These are phyloP conservation scores for Ascosphaera acerosa DNA, from an alignment of 2,329 filamentous ascomycete genomes.

Conservation along the genomic window DNA sequence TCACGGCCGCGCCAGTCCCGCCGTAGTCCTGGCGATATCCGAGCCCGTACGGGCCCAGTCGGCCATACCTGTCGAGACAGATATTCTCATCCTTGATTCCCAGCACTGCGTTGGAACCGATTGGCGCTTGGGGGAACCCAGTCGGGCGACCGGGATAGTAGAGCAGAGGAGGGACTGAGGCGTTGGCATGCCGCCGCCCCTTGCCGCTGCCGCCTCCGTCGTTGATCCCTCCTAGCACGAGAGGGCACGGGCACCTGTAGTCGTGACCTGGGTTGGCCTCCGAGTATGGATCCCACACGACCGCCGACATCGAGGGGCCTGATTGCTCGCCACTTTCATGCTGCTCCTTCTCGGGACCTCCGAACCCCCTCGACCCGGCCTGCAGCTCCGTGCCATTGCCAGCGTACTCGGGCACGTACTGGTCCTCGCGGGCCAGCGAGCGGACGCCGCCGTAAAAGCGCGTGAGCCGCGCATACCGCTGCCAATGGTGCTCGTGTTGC, in stretches of 20 bases:
- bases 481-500: constrained; percentile 42
- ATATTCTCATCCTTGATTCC: constrained; percentile 59
- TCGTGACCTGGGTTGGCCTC: constrained; percentile 28
- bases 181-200: no score
- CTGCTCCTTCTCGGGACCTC: constrained; percentile 2
- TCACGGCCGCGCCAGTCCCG: constrained; percentile 61
- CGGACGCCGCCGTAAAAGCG: constrained; percentile 77
- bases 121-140: constrained; percentile 61
- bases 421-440: constrained; percentile 35
- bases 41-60: constrained; percentile 69
- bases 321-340: constrained; percentile 14
- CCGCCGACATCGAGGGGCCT: constrained; percentile 20
- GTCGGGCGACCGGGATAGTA: constrained; percentile 54
- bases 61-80: constrained; percentile 80
- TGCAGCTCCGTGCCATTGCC: constrained; percentile 29
- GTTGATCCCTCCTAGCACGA: constrained; percentile 52
- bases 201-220: constrained; percentile 37
- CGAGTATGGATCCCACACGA: constrained; percentile 42
- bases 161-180: constrained; percentile 42
- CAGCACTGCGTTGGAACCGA: constrained; percentile 68
- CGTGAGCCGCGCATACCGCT: constrained; percentile 60
- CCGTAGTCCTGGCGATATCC: constrained; percentile 60
- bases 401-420: constrained; percentile 66
- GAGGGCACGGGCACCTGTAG: constrained; percentile 30
- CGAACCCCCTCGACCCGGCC: background rate